Evolutionary conservation across 1,284 basidiomycete species (phyloP), one percentile per base, ranked within the genome.

Genomic region (Apiotrichum sp.): DNA sequence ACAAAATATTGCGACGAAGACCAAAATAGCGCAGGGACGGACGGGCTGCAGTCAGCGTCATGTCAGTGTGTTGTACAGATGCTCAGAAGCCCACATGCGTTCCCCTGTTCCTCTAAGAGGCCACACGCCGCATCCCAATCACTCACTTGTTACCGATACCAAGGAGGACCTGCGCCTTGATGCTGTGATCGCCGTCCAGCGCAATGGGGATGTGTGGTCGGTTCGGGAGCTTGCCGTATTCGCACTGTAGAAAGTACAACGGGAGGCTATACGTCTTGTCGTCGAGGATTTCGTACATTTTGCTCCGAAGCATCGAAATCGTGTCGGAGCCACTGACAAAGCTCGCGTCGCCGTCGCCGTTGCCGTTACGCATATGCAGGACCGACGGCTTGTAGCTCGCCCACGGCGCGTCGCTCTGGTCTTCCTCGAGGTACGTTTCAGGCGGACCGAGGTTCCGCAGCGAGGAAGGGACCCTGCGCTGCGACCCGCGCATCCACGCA

Each of bases 11-110:
- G 8, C 36, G 48, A 10, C 31, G 50, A 14, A 3, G 54, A 51
- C 54, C 54, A 55, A 36, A 50, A 51, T 4, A 55, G 8, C 1
- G 42, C 33, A 4, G 55, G 55, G 8, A 56, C 50, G 31, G 55
- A 49, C 2, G 40, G 45, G 36, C 55, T 56, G 47, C 9, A 7
- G 6, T 6, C n/a, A 22, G 42, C 11, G 42, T 29, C 6, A 13
- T 38, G 36, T 38, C 36, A 38, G 36, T 38, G 36, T 38, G 36
- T 13, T 38, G 36, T 38, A 7, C 36, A 38, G 36, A 38, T 13
- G 36, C 7, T 7, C 8, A 38, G 7, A 38, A 38, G 36, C 36
- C 7, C 36, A 7, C 36, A 38, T 38, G 36, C 8, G 13, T 13
- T 38, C 22, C 22, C 22, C 8, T 38, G 8, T 38, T n/a, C 42